These are phyloP conservation scores for Diaporthe humulicola DNA, from an alignment of 2,329 filamentous ascomycete species.

Conservation along the genomic window DNA sequence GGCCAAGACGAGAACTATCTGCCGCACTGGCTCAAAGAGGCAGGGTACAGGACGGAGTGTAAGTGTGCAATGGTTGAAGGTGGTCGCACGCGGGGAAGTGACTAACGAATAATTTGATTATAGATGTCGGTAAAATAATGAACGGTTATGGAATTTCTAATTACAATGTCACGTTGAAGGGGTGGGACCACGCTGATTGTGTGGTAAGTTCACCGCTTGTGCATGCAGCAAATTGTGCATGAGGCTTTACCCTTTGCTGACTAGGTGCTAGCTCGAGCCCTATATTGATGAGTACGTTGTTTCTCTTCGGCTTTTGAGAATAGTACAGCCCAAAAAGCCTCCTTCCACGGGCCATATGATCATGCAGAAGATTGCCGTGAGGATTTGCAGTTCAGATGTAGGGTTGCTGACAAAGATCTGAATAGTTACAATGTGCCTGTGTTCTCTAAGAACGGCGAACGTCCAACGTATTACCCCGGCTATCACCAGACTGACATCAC, in stretches of 20 bases:
- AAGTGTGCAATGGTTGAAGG: conserved; percentile 34
- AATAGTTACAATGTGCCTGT: conserved; percentile 44
- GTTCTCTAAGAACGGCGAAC: conserved; percentile 44
- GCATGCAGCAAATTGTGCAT: not conserved
- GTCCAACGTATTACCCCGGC: conserved; percentile 42
- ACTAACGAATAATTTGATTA: too few species aligned
- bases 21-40: conserved; percentile 57
- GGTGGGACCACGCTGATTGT: conserved; percentile 45
- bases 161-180: conserved; percentile 51
- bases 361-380: not conserved
- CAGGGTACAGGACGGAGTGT: conserved; percentile 60
- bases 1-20: conserved; percentile 58
- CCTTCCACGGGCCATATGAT: not conserved
- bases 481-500: conserved; percentile 46
- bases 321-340: not conserved
- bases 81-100: not conserved
- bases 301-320: not conserved
- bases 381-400: too few species aligned
- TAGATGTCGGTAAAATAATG: conserved; percentile 57
- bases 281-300: conserved; percentile 43
- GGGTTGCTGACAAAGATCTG: not conserved
- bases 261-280: conserved; percentile 43
- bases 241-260: not conserved
- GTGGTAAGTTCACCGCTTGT: conserved; percentile 36
- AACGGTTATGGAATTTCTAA: conserved; percentile 57